phyloP scores from a whole-genome alignment of 331 rosid genomes.

The Stylosanthes scabra region DNA sequence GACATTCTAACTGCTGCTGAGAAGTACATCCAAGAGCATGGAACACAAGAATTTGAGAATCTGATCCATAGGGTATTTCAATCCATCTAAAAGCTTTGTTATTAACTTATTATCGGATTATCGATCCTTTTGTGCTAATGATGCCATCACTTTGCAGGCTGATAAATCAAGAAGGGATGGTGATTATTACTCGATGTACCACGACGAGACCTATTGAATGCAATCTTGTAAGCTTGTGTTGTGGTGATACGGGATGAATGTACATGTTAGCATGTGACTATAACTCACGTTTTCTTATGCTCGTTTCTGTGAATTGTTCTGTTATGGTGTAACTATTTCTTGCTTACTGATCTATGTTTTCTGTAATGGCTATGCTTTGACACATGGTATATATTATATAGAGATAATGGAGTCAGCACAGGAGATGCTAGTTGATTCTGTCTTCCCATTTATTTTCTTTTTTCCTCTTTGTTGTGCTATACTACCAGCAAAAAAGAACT shows the following conservation, averaged over 20 bases:
- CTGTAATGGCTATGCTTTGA: slow-evolving; percentile 21
- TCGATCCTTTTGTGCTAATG: slow-evolving; percentile 13
- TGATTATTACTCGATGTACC: slow-evolving; percentile 39
- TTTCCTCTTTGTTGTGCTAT: too few relatives aligned
- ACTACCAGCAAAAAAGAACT: too few relatives aligned
- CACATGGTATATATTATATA: slow-evolving; percentile 2
- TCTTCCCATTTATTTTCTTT: not conserved
- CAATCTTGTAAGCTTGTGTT: slow-evolving; percentile 29
- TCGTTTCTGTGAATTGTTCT: not conserved
- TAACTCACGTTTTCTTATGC: not conserved
- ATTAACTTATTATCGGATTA: not conserved
- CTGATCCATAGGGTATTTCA: slow-evolving; percentile 72
- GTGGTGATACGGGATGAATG: slow-evolving; percentile 28
- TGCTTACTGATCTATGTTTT: slow-evolving; percentile 32
- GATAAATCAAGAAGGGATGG: slow-evolving; percentile 57
- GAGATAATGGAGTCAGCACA: slow-evolving; percentile 15
- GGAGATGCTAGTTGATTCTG: not conserved
- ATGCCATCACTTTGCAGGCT: slow-evolving; percentile 56
- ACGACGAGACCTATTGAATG: slow-evolving; percentile 46
- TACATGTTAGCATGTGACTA: slow-evolving; percentile 33
- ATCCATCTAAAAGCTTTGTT: slow-evolving; percentile 22
- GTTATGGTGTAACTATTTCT: slow-evolving; percentile 37
- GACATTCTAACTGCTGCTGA: slow-evolving; percentile 89
- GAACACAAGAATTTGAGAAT: slow-evolving; percentile 70
- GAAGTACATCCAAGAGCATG: slow-evolving; percentile 84